Base-by-base conservation (phyloP, 805 yeast genomes). In the Yamadazyma kitorensis region DNA sequence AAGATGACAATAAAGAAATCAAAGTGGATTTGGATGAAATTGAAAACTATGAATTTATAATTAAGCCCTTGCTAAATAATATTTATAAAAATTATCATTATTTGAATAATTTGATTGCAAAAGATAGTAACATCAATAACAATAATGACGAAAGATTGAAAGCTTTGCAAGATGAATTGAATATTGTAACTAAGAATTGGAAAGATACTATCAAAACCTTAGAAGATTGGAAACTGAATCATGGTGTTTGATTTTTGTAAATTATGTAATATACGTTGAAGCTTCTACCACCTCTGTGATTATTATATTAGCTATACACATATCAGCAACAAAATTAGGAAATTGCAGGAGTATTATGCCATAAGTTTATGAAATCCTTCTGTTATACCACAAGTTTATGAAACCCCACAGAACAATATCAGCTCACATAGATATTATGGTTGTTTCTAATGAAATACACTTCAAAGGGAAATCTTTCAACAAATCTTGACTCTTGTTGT, bases 151-250 rank as follows among this genome's bases (percentile, higher is more conserved):
- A 39, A 20, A 35, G 33, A 11, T 13, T 36, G 12, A 34, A 31
- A 26, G 23, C 23, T 13, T 49, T 64, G 32, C 44, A 48, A 30
- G 49, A 48, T n/a, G 71, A 68, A 33, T 53, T 64, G 34, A 57
- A 52, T 17, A 40, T 43, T 14, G 53, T 64, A 31, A 51, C 51
- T 11, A 46, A 51, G 24, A 66, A 62, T 36, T 64, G 70, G 69
- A 49, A 61, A 34, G 64, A 63, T 22, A 69, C 72, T 0, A 49
- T 62, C 36, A 52, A 51, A 29, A 59, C 68, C 2, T 44, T 61
- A 4, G 72, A 68, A 17, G 55, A 59, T 31, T 68, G 70, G 72
- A 61, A 34, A 23, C 33, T 13, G 29, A 17, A 13, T 33, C 21
- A 19, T 25, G 15, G 13, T 12, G 5, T 27, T 27, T 23, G 25